phyloP scores from a whole-genome alignment of 192 early-diverging fungal species.

The Entomortierella parvispora region DNA sequence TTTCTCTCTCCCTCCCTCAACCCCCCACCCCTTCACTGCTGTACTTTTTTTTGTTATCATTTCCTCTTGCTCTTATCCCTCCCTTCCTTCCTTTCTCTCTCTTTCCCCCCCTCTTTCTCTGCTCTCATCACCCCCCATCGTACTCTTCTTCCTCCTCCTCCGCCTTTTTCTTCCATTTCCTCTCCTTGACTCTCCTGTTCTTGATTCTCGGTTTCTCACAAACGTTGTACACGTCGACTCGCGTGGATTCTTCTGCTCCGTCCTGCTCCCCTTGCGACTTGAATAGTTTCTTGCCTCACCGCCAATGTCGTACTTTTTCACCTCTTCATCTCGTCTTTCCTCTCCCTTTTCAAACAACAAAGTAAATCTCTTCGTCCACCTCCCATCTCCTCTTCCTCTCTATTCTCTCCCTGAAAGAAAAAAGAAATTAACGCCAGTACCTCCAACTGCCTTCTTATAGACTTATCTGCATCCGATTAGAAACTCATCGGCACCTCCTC shows the following conservation, averaged over 20 bases:
- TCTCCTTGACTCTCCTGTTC: not conserved
- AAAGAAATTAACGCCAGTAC: not conserved
- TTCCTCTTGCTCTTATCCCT: not conserved
- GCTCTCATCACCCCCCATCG: not conserved
- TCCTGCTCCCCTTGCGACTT: conserved; percentile 10
- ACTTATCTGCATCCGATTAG: conserved; percentile 22
- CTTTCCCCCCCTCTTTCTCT: not conserved
- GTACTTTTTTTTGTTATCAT: too few relatives aligned
- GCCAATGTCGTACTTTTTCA: conserved; percentile 18
- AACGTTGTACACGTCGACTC: not conserved
- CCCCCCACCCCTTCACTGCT: not conserved
- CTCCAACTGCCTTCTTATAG: not conserved
- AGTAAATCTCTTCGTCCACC: conserved; percentile 7
- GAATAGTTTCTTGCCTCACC: not conserved
- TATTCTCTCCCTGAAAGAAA: not conserved
- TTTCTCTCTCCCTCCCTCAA: not conserved
- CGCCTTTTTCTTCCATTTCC: conserved; percentile 4
- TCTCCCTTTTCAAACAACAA: conserved; percentile 27
- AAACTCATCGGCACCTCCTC: not conserved
- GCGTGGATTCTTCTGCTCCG: not conserved
- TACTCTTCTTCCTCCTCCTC: not conserved
- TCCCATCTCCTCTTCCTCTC: not conserved
- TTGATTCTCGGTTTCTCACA: not conserved
- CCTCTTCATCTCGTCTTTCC: conserved; percentile 8
- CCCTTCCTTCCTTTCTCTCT: not conserved